phyloP scores from a whole-genome alignment of 176 grass and related monocot species.

The Olyra latifolia region DNA sequence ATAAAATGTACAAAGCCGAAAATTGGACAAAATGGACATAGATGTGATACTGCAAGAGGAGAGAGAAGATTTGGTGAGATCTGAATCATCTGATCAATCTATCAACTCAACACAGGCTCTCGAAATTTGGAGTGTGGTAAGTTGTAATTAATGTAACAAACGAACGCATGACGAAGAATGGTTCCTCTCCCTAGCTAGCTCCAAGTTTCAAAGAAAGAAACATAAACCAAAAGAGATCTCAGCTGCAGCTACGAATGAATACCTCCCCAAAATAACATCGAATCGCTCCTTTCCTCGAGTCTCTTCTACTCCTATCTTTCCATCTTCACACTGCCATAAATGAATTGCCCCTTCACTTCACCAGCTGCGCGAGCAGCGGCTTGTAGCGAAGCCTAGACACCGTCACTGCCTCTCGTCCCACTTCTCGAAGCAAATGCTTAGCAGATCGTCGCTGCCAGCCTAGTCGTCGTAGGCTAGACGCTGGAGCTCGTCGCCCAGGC shows the following conservation, averaged over 20 bases:
- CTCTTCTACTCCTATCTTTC: constrained; percentile 3
- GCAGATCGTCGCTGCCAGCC: background rate
- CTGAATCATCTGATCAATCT: constrained; percentile 21
- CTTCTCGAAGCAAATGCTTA: constrained; percentile 27
- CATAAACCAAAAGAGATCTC: constrained; percentile 28
- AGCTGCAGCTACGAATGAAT: constrained; percentile 12
- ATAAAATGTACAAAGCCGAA: background rate
- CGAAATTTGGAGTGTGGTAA: constrained; percentile 26
- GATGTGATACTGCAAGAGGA: background rate
- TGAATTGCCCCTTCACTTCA: constrained; percentile 24
- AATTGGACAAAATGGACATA: background rate
- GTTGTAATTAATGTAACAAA: constrained; percentile 37
- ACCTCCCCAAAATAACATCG: constrained; percentile 6
- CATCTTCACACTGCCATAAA: constrained; percentile 39
- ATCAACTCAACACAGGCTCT: background rate
- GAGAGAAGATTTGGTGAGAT: background rate
- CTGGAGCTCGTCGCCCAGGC: constrained; percentile 29
- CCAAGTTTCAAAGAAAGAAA: constrained; percentile 51
- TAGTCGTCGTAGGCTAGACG: constrained; percentile 61
- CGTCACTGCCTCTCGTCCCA: constrained; percentile 23
- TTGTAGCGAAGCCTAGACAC: background rate
- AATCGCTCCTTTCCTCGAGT: background rate
- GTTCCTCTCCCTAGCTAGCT: constrained; percentile 9
- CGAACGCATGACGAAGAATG: constrained; percentile 23
- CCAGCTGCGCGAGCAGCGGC: background rate